Base-by-base conservation (phyloP, 805 yeast species). In the Pichia insulana region DNA sequence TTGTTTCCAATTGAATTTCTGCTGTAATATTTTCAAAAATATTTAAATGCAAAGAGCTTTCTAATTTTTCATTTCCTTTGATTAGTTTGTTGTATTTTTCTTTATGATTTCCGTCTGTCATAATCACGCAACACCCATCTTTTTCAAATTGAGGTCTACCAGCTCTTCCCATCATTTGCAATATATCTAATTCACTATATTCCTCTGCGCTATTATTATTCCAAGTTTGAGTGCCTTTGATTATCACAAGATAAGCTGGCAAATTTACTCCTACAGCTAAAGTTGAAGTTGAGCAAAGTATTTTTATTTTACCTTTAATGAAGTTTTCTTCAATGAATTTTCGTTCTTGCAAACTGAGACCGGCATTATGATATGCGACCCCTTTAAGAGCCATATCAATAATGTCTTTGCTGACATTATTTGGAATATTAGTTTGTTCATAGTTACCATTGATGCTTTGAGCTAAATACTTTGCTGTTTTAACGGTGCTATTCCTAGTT, bases 151-250 rank as follows among this genome's bases (percentile, higher is more conserved):
- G 84, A 2, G 90, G 90, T 48, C 90, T 73, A 30, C 89, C 89
- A 0, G 89, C 89, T 55, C 89, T 67, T 19, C 90, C 90, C 85
- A 80, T 79, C 88, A 81, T 82, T 57, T 81, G 90, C 46, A 82
- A 81, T 52, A 83, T 67, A 54, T 82, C 89, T 86, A 83, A 81
- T 52, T 83, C 89, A 49, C 74, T 69, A 56, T 83, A 83, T 1
- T 72, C 84, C 53, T 80, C 83, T 37, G 74, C 71, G 3, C 36
- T 2, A 57, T 76, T 65, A 38, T 78, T 65, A 53, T 73, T 80
- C 53, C 74, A 75, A 48, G 70, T 72, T 52, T 75, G 79, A 0
- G 90, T 83, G 10, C 90, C 90, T 58, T 83, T 83, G 51, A 83
- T 79, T 34, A 83, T 73, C 7, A 83, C 92, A 48, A 82, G 63